Conservation (phyloP, 176 grass and related monocot genomes). For the Poa pratensis region DNA sequence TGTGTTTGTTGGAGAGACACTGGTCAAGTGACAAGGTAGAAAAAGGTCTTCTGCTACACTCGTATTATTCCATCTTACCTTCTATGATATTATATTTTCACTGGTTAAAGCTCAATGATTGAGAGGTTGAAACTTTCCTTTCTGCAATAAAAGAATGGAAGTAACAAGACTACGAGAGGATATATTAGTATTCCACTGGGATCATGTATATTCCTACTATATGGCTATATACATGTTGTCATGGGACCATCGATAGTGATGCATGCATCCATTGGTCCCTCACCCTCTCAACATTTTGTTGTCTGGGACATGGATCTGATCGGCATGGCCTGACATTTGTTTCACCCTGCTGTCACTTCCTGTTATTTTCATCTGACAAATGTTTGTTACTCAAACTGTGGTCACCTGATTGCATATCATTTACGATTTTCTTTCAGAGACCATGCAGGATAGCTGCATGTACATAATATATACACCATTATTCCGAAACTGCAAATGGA, state of each 20-base stretch:
- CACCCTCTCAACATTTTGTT: neutral
- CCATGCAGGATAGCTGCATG: neutral
- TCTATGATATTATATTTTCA: neutral
- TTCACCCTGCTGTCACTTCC: neutral
- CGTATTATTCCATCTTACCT: neutral
- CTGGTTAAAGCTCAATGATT: neutral
- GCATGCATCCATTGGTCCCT: neutral
- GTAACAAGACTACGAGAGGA: neutral
- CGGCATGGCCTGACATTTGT: neutral
- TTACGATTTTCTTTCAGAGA: too few relatives aligned
- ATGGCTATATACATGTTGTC: neutral
- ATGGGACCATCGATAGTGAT: conserved; percentile 24
- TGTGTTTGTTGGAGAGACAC: conserved; percentile 2
- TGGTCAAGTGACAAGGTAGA: neutral
- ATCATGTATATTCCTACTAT: neutral
- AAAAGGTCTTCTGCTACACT: conserved; percentile 18
- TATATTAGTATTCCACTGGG: conserved; percentile 33
- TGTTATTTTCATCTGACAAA: neutral
- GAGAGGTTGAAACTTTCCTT: conserved; percentile 12
- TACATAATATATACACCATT: neutral
- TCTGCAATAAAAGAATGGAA: conserved; percentile 1
- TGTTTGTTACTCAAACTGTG: neutral
- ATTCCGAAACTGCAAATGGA: too few relatives aligned
- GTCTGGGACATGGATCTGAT: neutral
- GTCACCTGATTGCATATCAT: neutral